Evolutionary conservation across 2,329 filamentous ascomycete species (phyloP), one percentile per base, ranked within the genome.

Genomic region (Exophiala viscosa): DNA sequence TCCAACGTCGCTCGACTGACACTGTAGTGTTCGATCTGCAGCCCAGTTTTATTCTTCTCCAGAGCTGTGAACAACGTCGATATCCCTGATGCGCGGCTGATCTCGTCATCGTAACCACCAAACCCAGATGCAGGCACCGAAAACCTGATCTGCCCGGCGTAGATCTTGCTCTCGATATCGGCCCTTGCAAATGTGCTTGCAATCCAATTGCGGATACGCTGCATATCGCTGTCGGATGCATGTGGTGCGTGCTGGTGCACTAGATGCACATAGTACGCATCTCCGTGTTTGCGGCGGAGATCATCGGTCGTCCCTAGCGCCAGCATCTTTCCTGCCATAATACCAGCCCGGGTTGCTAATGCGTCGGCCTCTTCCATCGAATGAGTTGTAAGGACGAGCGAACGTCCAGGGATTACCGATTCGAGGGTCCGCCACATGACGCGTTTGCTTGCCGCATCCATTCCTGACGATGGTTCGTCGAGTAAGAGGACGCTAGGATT

Each of bases 301-400:
- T 84, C 74, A 32, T 90, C 83, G 0, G 84, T 85, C 0, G 85
- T 87, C 3, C 91, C 91, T 7, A 93, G 76, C 0, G 90, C 91
- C 17, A 96, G 77, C 90, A 96, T 95, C 31, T 84, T 80, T 61
- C 82, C 81, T 7, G 90, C 88, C 71, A 97, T 83, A 60, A 97
- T 96, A 10, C 90, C 92, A 0, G 87, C 90, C 1, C 90, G 80
- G 28, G 83, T 84, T 0, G 91, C 91, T 2, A 97, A 77, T 1
- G 90, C 90, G 64, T 95, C 90, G 0, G 91, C 92, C 71, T 96
- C 92, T 68, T 96, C 91, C 90, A 96, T 96, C 44, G 83, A 88
- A 69, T 97, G 92, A 0, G 92, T 96, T 0, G 92, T 96, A 14
- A 97, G 79, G 1, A 97, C 76, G 13, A 96, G 82, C 0, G 86